Percentiles rank a stretch among this genome's conserved stretches.
phyloP scores from a whole-genome alignment of 192 early-diverging fungal species.

The Entomortierella beljakovae region DNA sequence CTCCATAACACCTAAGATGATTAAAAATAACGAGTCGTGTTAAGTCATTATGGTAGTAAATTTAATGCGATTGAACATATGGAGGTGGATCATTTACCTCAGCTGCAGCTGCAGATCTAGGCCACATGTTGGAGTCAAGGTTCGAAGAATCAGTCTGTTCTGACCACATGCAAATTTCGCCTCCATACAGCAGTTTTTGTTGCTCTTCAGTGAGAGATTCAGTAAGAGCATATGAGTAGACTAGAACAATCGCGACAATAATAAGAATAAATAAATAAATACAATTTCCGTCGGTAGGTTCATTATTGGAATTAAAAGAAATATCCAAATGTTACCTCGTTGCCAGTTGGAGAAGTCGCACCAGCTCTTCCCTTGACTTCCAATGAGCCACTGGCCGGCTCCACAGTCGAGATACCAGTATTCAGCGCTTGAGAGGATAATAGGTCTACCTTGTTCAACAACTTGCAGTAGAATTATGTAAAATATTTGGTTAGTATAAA shows the following conservation, averaged over 20 bases:
- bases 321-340: constrained; percentile 25
- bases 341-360: constrained; percentile 44
- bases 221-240: constrained; percentile 39
- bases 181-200: constrained; percentile 51
- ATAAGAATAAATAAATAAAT: too few species aligned
- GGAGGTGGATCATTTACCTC: too few species aligned
- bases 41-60: neutral
- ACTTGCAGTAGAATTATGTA: constrained; percentile 32
- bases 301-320: neutral
- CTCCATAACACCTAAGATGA: constrained; percentile 64
- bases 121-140: constrained; percentile 78
- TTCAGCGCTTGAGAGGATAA: constrained; percentile 71
- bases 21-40: neutral
- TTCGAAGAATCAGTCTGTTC: constrained; percentile 74
- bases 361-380: constrained; percentile 42
- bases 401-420: constrained; percentile 88
- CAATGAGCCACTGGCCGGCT: constrained; percentile 73
- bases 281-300: too few species aligned
- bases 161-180: constrained; percentile 80
- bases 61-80: neutral
- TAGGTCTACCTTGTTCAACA: constrained; percentile 72
- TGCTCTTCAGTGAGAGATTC: constrained; percentile 24
- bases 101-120: constrained; percentile 76
- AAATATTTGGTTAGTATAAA: constrained; percentile 56
- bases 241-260: neutral